phyloP scores from a whole-genome alignment of 2,329 filamentous ascomycete genomes.

The Nothophoma quercina region DNA sequence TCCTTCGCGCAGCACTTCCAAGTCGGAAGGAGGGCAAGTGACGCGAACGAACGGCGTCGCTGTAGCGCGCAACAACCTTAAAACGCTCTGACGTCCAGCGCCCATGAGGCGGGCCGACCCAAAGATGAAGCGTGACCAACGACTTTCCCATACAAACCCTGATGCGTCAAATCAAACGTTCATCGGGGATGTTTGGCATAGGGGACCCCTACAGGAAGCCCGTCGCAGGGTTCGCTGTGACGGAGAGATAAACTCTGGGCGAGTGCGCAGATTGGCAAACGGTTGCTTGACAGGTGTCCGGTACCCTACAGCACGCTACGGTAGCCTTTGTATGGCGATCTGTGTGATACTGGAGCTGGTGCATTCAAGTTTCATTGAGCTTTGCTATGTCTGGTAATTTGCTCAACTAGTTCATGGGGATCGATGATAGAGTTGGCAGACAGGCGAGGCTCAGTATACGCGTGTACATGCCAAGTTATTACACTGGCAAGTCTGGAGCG shows the following conservation, averaged over 20 bases:
- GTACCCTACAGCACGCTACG: constrained; percentile 1
- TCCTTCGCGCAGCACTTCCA: not conserved
- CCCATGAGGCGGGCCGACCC: constrained; percentile 22
- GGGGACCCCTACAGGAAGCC: constrained; percentile 9
- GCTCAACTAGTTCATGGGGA: not conserved
- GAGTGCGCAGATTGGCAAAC: constrained; percentile 5
- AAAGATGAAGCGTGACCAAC: constrained; percentile 13
- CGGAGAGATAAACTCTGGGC: constrained; percentile 15
- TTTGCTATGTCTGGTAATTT: not conserved
- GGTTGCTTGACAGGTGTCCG: constrained; percentile 12
- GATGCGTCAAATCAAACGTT: constrained; percentile 17
- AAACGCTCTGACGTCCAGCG: constrained; percentile 9
- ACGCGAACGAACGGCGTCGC: constrained; percentile 7
- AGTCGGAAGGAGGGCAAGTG: constrained; percentile 13
- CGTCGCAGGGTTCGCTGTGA: not conserved
- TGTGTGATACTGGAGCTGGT: constrained; percentile 12
- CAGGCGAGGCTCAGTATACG: constrained; percentile 1
- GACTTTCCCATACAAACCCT: not conserved
- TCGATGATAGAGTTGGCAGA: not conserved
- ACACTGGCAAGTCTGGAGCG: not conserved
- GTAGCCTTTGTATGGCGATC: constrained; percentile 4
- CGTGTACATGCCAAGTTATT: constrained; percentile 9
- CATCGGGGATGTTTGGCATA: not conserved
- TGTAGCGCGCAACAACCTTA: constrained; percentile 6
- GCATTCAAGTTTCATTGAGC: constrained; percentile 11